Percentiles rank a stretch among this genome's conserved stretches.
phyloP scores from a whole-genome alignment of 169 alveolate genomes.

The Cryptosporidium muris region DNA sequence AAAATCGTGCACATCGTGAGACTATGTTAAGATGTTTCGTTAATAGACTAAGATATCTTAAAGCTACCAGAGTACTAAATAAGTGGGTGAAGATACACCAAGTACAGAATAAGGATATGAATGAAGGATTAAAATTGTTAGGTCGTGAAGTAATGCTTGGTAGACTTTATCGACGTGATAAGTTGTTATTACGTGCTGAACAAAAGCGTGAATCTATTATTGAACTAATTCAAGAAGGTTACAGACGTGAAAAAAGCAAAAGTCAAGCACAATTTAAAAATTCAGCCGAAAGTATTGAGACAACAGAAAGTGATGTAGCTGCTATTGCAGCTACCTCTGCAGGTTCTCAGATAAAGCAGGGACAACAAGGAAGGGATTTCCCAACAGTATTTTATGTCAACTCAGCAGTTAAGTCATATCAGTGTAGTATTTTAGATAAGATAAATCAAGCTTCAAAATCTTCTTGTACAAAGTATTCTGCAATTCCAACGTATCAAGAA shows the following conservation, averaged over 20 bases:
- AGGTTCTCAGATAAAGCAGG: slow-evolving; percentile 68
- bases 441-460: slow-evolving; percentile 52
- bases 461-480: slow-evolving; percentile 35
- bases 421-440: slow-evolving; percentile 20
- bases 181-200: slow-evolving; percentile 26
- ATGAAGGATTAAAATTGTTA: slow-evolving; percentile 52
- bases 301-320: slow-evolving; percentile 67
- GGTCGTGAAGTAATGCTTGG: slow-evolving; percentile 69
- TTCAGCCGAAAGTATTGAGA: slow-evolving; percentile 60
- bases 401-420: slow-evolving; percentile 32
- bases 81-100: slow-evolving; percentile 59
- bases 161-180: slow-evolving; percentile 67
- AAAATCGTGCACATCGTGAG: slow-evolving; percentile 67
- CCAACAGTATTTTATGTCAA: slow-evolving; percentile 55
- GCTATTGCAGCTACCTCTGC: slow-evolving; percentile 66
- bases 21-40: slow-evolving; percentile 66
- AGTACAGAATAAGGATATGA: slow-evolving; percentile 61
- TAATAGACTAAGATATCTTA: slow-evolving; percentile 61
- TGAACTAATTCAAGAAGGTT: slow-evolving; percentile 70
- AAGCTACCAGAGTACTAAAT: slow-evolving; percentile 58
- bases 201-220: slow-evolving; percentile 65
- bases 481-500: slow-evolving; percentile 67
- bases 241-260: slow-evolving; percentile 58
- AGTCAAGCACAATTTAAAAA: slow-evolving; percentile 64
- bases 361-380: slow-evolving; percentile 71